These are phyloP conservation scores for Cucumis hystrix DNA, from an alignment of 306 rosid genomes.

Conservation along the genomic window DNA sequence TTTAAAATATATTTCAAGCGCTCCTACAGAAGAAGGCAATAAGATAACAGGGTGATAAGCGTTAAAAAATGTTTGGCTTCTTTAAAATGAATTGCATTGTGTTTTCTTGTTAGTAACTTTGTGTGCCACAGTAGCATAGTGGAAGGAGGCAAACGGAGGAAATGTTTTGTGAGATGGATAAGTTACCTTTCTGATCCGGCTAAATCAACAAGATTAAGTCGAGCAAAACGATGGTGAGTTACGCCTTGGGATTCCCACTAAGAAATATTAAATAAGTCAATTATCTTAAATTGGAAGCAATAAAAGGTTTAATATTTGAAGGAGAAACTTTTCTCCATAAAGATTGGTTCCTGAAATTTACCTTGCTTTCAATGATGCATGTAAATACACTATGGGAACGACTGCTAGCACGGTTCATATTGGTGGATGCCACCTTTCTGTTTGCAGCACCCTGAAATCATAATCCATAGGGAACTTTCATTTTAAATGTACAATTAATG, in stretches of 20 bases:
- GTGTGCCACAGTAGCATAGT: not conserved
- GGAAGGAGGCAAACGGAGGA: not conserved
- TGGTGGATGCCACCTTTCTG: conserved; percentile 95
- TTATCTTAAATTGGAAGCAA: conserved; percentile 11
- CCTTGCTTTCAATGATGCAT: conserved; percentile 89
- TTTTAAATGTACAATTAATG: not conserved
- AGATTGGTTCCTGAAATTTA: conserved; percentile 14
- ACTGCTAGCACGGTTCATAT: conserved; percentile 95
- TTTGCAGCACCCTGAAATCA: conserved; percentile 72
- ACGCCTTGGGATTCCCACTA: conserved; percentile 99
- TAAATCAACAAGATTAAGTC: conserved; percentile 94
- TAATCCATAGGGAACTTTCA: not conserved
- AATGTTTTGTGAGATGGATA: not conserved
- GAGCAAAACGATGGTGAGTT: conserved; percentile 83
- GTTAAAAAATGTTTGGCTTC: not conserved
- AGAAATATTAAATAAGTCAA: conserved; percentile 9
- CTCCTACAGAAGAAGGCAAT: not conserved
- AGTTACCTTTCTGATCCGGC: conserved; percentile 97
- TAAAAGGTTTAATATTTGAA: not conserved
- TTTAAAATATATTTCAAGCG: not conserved
- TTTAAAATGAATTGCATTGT: not conserved
- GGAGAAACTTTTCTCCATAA: not conserved
- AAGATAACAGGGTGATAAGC: not conserved
- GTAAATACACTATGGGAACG: conserved; percentile 98
- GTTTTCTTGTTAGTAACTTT: not conserved